A percentile compares a stretch with the other conserved stretches of the same genome.
Conservation (phyloP, 1,284 basidiomycete species). For the Leccinum fallax region DNA sequence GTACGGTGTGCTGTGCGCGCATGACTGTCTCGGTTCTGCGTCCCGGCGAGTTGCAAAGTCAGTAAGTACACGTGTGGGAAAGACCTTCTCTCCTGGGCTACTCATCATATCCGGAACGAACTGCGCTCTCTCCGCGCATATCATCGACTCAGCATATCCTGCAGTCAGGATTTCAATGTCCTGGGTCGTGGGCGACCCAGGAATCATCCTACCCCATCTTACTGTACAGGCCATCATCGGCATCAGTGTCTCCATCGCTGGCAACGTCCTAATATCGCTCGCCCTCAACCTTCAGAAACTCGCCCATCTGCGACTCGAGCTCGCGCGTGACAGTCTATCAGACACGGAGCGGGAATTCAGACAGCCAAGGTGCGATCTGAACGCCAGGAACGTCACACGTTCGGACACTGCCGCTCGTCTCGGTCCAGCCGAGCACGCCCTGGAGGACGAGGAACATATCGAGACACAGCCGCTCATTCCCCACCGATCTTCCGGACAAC, state of each 20-base stretch:
- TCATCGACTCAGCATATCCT: neutral
- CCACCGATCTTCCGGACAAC: constrained; percentile 24
- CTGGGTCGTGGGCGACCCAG: constrained; percentile 29
- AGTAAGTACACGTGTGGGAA: constrained; percentile 13
- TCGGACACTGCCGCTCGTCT: constrained; percentile 6
- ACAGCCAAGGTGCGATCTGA: constrained; percentile 3
- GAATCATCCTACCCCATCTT: constrained; percentile 56
- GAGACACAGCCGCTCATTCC: constrained; percentile 36
- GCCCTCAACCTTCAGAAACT: constrained; percentile 93
- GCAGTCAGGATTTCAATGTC: constrained; percentile 18
- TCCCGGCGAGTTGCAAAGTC: neutral
- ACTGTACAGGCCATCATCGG: constrained; percentile 70
- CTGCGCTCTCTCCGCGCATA: neutral
- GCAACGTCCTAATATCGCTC: constrained; percentile 88
- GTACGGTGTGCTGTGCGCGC: constrained; percentile 78
- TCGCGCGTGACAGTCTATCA: constrained; percentile 28
- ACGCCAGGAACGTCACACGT: constrained; percentile 3
- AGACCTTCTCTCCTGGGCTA: constrained; percentile 5
- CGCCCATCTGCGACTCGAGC: constrained; percentile 77
- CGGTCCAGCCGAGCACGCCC: constrained; percentile 10
- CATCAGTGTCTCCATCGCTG: constrained; percentile 80
- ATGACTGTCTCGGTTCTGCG: constrained; percentile 41
- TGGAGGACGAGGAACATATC: constrained; percentile 13
- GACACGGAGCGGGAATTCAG: constrained; percentile 20
- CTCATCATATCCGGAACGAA: neutral